A percentile compares a stretch with the other conserved stretches of the same genome.
These are phyloP conservation scores for Talaromyces sp. DNA, from an alignment of 2,329 filamentous ascomycete species.

Conservation along the genomic window DNA sequence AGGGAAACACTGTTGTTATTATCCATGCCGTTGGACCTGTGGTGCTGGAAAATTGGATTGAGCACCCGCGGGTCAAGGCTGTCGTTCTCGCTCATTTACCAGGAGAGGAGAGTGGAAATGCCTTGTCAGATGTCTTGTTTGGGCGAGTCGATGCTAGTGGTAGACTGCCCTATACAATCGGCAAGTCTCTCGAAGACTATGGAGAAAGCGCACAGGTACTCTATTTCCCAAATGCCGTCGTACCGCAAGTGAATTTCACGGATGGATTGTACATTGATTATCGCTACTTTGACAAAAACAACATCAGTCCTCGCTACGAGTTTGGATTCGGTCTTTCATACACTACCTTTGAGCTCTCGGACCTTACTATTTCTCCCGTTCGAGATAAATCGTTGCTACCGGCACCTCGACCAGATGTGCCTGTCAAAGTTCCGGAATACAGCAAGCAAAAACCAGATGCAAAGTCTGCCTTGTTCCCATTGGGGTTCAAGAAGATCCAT, in stretches of 20 bases:
- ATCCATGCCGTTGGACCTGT: conserved; percentile 82
- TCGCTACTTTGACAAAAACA: conserved; percentile 74
- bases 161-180: conserved; percentile 84
- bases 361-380: conserved; percentile 44
- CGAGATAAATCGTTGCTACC: conserved; percentile 47
- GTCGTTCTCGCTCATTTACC: conserved; percentile 81
- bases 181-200: conserved; percentile 67
- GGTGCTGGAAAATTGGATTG: conserved; percentile 72
- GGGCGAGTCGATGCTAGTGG: conserved; percentile 73
- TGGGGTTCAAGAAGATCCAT: conserved; percentile 54
- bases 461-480: conserved; percentile 56
- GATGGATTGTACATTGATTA: conserved; percentile 89
- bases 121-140: conserved; percentile 72
- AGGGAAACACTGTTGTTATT: conserved; percentile 71
- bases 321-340: conserved; percentile 86
- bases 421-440: conserved; percentile 51
- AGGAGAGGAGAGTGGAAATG: conserved; percentile 79
- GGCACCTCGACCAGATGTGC: conserved; percentile 33
- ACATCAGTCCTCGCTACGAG: conserved; percentile 70
- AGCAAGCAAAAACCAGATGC: conserved; percentile 50
- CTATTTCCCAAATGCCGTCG: conserved; percentile 61
- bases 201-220: conserved; percentile 66
- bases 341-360: conserved; percentile 62
- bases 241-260: conserved; percentile 75
- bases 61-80: conserved; percentile 69